Conservation (phyloP, 108 stramenopile species). For the Schizochytrium sp. region DNA sequence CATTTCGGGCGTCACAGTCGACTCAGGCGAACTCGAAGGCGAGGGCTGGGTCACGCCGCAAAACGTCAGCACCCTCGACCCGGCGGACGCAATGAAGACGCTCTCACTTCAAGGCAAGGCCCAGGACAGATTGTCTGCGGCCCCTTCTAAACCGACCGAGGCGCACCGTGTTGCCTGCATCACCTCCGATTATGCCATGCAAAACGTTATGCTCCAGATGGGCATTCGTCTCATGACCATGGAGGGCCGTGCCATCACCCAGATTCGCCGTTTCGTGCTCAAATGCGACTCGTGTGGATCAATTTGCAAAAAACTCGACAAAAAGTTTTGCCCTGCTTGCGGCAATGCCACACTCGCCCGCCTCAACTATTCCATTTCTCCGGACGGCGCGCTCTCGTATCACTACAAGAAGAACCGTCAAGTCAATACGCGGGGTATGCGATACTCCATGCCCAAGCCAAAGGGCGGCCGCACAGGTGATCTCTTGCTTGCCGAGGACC, state of each 20-base stretch:
- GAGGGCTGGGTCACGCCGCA: constrained; percentile 35
- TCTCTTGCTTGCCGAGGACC: constrained; percentile 87
- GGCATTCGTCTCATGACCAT: constrained; percentile 73
- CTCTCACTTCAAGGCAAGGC: neutral
- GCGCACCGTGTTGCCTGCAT: constrained; percentile 60
- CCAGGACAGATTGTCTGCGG: neutral
- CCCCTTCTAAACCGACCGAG: neutral
- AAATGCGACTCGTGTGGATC: constrained; percentile 84
- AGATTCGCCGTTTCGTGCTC: constrained; percentile 81
- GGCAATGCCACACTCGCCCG: constrained; percentile 71
- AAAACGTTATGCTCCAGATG: constrained; percentile 96
- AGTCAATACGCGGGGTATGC: constrained; percentile 71
- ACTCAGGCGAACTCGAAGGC: constrained; percentile 9
- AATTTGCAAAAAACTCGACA: constrained; percentile 26
- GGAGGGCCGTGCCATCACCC: constrained; percentile 70
- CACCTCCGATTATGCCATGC: constrained; percentile 98
- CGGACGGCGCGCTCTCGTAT: constrained; percentile 54
- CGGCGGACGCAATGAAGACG: neutral
- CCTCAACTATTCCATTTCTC: neutral
- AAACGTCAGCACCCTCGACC: constrained; percentile 20
- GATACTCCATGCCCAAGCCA: constrained; percentile 82
- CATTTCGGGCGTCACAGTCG: neutral
- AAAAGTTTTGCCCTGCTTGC: constrained; percentile 85
- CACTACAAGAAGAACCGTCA: constrained; percentile 63
- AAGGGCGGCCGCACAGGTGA: constrained; percentile 75